phyloP scores from a whole-genome alignment of 139 green algal species.

The Chlamydomonas sphaeroides region DNA sequence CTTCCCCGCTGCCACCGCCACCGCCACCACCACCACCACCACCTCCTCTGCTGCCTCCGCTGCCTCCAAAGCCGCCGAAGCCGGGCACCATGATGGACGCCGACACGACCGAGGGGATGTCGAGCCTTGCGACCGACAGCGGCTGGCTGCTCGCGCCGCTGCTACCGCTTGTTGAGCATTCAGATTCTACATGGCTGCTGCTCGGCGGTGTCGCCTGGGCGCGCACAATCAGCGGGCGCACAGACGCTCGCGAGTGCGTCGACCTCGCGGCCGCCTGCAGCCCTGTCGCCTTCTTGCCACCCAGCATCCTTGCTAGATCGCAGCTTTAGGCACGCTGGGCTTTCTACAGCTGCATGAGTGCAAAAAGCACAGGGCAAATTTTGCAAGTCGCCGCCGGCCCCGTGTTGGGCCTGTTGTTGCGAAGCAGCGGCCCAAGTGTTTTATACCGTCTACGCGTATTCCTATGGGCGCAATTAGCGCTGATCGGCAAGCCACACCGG shows the following conservation, averaged over 20 bases:
- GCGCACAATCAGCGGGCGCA: slow-evolving; percentile 9
- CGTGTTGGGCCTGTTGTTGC: too few species aligned
- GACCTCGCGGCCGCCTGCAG: too few species aligned
- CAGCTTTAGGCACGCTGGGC: too few species aligned
- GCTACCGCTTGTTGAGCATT: slow-evolving; percentile 32
- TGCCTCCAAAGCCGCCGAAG: slow-evolving; percentile 46
- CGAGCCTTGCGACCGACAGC: background rate
- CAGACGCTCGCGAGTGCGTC: too few species aligned
- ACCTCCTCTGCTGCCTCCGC: slow-evolving; percentile 27
- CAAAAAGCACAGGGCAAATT: too few species aligned
- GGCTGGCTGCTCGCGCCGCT: background rate
- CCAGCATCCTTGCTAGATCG: too few species aligned
- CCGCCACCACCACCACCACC: slow-evolving; percentile 57
- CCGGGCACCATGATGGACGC: slow-evolving; percentile 31
- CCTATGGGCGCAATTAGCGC: too few species aligned
- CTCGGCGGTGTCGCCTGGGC: slow-evolving; percentile 1
- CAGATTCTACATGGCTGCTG: background rate
- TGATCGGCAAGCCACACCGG: too few species aligned
- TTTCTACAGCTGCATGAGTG: slow-evolving; percentile 26
- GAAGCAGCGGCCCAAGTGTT: too few species aligned
- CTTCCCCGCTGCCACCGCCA: slow-evolving; percentile 37
- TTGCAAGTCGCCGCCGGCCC: too few species aligned
- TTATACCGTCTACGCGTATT: too few species aligned
- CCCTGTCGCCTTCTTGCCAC: too few species aligned
- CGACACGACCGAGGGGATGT: slow-evolving; percentile 1